Evolutionary conservation across 2,329 filamentous ascomycete species (phyloP).

Genomic region (Metarhizium album): DNA sequence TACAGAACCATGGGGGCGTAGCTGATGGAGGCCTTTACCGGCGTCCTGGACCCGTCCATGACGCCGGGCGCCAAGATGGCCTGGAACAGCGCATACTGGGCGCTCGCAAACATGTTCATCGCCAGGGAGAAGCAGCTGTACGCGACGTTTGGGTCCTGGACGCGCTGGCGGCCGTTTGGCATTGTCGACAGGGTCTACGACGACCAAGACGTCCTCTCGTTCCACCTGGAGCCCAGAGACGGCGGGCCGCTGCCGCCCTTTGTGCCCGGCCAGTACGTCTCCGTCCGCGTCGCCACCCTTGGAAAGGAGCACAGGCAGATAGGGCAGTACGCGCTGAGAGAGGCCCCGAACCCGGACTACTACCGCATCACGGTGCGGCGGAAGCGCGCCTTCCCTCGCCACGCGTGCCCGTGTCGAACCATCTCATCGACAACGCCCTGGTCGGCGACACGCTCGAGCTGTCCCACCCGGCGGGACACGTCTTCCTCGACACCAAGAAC

Average conservation of each 20-base stretch:
- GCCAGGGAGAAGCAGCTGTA: constrained; percentile 54
- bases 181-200: constrained; percentile 56
- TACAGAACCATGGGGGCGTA: constrained; percentile 62
- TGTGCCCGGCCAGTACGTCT: constrained; percentile 63
- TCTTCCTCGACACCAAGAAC: constrained; percentile 38
- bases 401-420: constrained; percentile 56
- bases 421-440: constrained; percentile 51
- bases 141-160: constrained; percentile 49
- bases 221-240: constrained; percentile 57
- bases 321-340: constrained; percentile 63
- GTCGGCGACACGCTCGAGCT: constrained; percentile 54
- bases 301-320: constrained; percentile 49
- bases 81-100: constrained; percentile 62
- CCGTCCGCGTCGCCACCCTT: constrained; percentile 47
- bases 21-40: constrained; percentile 54
- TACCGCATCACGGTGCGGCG: constrained; percentile 65
- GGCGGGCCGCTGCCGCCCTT: constrained; percentile 49
- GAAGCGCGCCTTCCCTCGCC: constrained; percentile 46
- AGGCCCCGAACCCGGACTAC: constrained; percentile 48
- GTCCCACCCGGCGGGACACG: constrained; percentile 55
- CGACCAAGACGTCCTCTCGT: constrained; percentile 57
- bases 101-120: constrained; percentile 64
- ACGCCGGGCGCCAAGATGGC: constrained; percentile 54
- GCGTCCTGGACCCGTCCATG: constrained; percentile 53
- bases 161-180: constrained; percentile 55